Conservation (phyloP, 495 filamentous ascomycete genomes). For the Aspergillus conjunctus region DNA sequence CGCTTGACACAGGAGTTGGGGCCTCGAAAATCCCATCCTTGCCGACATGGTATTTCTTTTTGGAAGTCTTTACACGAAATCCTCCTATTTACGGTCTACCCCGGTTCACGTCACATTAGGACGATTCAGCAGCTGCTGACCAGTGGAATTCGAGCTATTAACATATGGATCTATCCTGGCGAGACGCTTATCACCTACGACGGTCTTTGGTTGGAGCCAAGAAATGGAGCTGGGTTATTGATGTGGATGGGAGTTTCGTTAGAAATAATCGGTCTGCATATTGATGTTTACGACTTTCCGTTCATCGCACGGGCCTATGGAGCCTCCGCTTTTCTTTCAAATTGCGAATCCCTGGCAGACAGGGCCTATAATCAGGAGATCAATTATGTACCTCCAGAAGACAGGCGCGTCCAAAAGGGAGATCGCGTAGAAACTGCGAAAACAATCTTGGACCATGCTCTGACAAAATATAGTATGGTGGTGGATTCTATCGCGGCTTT, state of each 20-base stretch:
- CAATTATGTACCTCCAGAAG: no score
- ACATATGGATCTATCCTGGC: background rate
- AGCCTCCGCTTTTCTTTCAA: background rate
- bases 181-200: background rate
- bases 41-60: background rate
- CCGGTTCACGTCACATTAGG: background rate
- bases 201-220: background rate
- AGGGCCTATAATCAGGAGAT: background rate
- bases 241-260: conserved; percentile 13
- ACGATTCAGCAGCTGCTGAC: background rate
- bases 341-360: background rate
- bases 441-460: background rate
- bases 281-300: background rate
- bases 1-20: background rate
- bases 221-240: background rate
- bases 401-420: no score
- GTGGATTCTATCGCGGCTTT: background rate
- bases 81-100: conserved; percentile 5
- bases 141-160: background rate
- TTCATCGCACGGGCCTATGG: background rate
- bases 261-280: background rate
- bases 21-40: background rate
- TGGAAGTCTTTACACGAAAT: background rate
- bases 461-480: background rate
- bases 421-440: background rate